Base-by-base conservation (phyloP, 2,329 filamentous ascomycete species). In the Leptographium wingfieldii region DNA sequence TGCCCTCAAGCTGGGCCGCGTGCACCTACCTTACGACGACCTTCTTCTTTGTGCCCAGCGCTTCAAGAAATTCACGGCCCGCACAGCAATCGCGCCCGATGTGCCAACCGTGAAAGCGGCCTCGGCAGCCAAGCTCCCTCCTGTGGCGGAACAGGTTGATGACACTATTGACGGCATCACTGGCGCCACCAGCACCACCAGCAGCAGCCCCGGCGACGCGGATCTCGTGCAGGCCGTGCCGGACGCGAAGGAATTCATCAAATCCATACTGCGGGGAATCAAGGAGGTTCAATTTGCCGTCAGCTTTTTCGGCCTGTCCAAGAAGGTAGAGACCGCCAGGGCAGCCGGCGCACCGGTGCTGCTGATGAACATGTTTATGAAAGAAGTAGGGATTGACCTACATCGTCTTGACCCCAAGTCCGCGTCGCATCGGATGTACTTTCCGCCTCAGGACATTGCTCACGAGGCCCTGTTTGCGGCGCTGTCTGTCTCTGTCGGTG, bases 341-440 rank as follows among this genome's bases (percentile, higher is more conserved):
- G 79, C 86, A 3, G 79, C 80, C 3, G 83, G 86, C 33, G 78
- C 80, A n/a, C 86, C 90, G 3, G 80, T 96, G 9, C 84, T 88
- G 62, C 78, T 96, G 62, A 63, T 64, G 60, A 96, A 92, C 68
- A 81, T 92, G 53, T 91, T 92, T 7, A 95, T 96, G 82, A 97
- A 99, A 71, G 95, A 99, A 70, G 84, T 99, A 51, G 92, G 92
- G 62, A 82, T 99, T 69, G 94, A 99, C 69, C 77, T 99, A 49
- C 87, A 97, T 69, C 85, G 92, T 27, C 80, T 99, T 59, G 92
- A 99, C 70, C 87, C 90, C 51, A 92, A 90, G 67, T 96, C 92
- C 19, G 91, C 94, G 0, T 91, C 92, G 0, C 94, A 99, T 77
- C 85, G 94, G 64, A 99, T 97, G 94, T 97, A 99, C 73, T 99